phyloP scores from a whole-genome alignment of 2,329 filamentous ascomycete species.

The Diplodia seriata region DNA sequence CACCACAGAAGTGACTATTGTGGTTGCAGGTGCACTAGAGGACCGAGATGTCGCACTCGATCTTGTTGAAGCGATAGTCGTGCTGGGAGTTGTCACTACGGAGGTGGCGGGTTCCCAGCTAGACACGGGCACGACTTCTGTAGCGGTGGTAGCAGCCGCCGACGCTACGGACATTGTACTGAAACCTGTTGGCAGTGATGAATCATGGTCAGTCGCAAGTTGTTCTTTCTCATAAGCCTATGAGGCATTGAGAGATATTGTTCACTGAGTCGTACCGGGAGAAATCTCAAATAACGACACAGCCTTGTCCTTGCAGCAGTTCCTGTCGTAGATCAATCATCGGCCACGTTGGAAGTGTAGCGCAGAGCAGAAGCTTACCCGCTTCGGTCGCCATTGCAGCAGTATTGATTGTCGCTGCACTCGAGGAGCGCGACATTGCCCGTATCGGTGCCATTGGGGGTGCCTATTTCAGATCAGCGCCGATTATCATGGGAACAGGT shows the following conservation, averaged over 20 bases:
- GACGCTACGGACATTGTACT: neutral
- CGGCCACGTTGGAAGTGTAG: constrained; percentile 2
- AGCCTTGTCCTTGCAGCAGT: constrained; percentile 32
- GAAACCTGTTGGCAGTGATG: neutral
- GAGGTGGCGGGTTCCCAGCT: neutral
- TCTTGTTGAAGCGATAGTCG: too few species aligned
- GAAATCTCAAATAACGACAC: constrained; percentile 1
- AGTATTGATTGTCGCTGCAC: constrained; percentile 36
- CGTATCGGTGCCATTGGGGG: constrained; percentile 26
- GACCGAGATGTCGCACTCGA: neutral
- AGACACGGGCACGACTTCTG: neutral
- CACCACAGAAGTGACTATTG: constrained; percentile 13
- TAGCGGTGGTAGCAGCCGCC: too few species aligned
- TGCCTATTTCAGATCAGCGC: constrained; percentile 1
- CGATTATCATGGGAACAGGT: neutral
- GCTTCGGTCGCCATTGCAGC: constrained; percentile 35
- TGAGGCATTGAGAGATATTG: neutral
- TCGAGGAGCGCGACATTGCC: constrained; percentile 37
- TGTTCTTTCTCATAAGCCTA: neutral
- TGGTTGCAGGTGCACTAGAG: neutral
- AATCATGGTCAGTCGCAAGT: neutral
- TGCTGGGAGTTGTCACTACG: neutral
- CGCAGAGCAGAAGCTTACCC: constrained; percentile 31
- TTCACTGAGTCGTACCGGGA: neutral
- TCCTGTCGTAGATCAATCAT: constrained; percentile 31